Evolutionary conservation across 345 rosid genomes (phyloP).

Genomic region (Erodium maritimum): DNA sequence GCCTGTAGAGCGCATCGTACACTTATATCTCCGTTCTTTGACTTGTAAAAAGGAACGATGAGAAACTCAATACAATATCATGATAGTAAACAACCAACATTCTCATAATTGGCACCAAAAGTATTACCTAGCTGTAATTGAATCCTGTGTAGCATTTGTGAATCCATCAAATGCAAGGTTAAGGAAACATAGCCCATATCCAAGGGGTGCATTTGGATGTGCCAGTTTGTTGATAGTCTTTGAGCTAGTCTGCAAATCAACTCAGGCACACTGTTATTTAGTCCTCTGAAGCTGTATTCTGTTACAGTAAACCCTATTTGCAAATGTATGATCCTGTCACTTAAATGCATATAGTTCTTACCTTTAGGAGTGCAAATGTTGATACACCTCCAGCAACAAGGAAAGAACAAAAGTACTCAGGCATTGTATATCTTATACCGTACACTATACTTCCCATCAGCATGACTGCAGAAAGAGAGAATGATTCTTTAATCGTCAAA

Average conservation of each 20-base stretch:
- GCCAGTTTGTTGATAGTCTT: constrained; percentile 93
- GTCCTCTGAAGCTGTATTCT: neutral
- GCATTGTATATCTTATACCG: constrained; percentile 69
- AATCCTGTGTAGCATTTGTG: constrained; percentile 97
- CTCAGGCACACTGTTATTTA: neutral
- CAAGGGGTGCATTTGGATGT: constrained; percentile 89
- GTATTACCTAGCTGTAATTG: constrained; percentile 58
- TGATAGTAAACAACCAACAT: neutral
- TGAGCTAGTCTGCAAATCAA: constrained; percentile 67
- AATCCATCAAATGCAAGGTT: constrained; percentile 97
- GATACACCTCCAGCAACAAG: constrained; percentile 98
- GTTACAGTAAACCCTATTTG: neutral
- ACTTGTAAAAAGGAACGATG: neutral
- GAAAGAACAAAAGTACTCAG: constrained; percentile 65
- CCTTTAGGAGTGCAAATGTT: constrained; percentile 77
- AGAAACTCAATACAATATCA: neutral
- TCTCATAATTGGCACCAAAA: neutral
- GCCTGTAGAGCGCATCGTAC: too few species aligned
- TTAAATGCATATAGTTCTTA: constrained; percentile 10
- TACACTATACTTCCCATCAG: constrained; percentile 84
- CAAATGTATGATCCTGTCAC: neutral
- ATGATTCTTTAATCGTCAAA: constrained; percentile 2
- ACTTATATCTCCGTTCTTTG: neutral
- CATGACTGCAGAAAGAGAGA: constrained; percentile 55
- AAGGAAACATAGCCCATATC: constrained; percentile 81